Conservation (phyloP, 192 early-diverging fungal genomes). For the Powellomyces hirtus region DNA sequence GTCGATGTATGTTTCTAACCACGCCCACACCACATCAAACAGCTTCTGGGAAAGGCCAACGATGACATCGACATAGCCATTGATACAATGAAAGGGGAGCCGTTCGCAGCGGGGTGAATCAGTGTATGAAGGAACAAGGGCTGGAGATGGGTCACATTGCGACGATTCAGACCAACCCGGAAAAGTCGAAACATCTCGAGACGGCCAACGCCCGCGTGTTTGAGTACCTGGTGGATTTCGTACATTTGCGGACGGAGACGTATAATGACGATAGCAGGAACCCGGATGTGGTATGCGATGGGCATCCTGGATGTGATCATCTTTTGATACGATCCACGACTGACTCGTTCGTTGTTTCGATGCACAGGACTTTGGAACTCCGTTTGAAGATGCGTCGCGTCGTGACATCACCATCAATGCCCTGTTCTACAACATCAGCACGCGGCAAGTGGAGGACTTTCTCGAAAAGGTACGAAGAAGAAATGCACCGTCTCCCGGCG, state of each 20-base stretch:
- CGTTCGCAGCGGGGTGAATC: constrained; percentile 79
- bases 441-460: constrained; percentile 35
- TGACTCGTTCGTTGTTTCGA: not conserved
- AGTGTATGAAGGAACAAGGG: constrained; percentile 47
- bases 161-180: constrained; percentile 90
- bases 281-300: constrained; percentile 50
- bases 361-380: constrained; percentile 76
- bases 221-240: constrained; percentile 85
- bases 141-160: constrained; percentile 50
- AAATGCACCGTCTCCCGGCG: not conserved
- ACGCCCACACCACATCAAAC: not conserved
- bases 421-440: constrained; percentile 95
- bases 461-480: too few relatives aligned
- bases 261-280: constrained; percentile 82
- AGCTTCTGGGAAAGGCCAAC: constrained; percentile 81
- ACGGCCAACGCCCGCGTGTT: constrained; percentile 88
- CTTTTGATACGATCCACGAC: constrained; percentile 4
- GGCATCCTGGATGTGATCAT: constrained; percentile 41
- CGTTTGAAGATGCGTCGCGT: constrained; percentile 84
- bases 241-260: constrained; percentile 88
- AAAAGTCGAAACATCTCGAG: constrained; percentile 95
- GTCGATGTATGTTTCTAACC: not conserved
- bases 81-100: constrained; percentile 88
- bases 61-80: constrained; percentile 95
- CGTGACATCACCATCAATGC: constrained; percentile 99